These are phyloP conservation scores for Viscum album DNA, from an alignment of 177 flowering plant genomes.

Conservation along the genomic window DNA sequence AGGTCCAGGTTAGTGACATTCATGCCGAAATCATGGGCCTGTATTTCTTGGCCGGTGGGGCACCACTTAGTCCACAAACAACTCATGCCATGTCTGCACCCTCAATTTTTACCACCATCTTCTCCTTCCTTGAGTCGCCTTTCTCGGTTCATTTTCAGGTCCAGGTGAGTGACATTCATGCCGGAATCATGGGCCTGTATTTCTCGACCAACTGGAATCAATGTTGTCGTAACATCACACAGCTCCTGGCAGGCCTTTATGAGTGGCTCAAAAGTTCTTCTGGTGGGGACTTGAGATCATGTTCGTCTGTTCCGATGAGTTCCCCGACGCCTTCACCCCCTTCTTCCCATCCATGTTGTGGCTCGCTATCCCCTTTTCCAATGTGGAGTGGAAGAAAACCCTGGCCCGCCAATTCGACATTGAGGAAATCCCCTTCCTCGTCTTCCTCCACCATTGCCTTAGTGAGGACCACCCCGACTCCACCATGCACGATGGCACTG, in stretches of 20 bases:
- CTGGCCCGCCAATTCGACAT: slow-evolving; percentile 39
- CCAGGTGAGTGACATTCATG: too few species aligned
- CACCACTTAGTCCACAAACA: too few species aligned
- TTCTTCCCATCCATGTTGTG: slow-evolving; percentile 60
- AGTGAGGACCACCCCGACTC: slow-evolving; percentile 15
- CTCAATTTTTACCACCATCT: too few species aligned
- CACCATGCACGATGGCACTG: slow-evolving; percentile 42
- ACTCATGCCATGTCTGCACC: too few species aligned
- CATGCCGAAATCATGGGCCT: slow-evolving; percentile 56
- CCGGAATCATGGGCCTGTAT: too few species aligned
- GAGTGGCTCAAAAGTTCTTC: slow-evolving; percentile 25
- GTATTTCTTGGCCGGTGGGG: too few species aligned
- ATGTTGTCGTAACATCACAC: slow-evolving; percentile 42
- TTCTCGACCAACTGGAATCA: slow-evolving; percentile 71
- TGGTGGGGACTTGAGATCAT: slow-evolving; percentile 46
- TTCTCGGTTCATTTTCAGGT: too few species aligned
- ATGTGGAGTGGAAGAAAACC: slow-evolving; percentile 43
- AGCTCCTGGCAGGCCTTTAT: slow-evolving; percentile 28
- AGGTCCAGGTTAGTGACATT: slow-evolving; percentile 57
- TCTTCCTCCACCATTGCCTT: slow-evolving; percentile 40
- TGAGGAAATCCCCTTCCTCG: slow-evolving; percentile 58
- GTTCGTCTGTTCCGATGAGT: slow-evolving; percentile 67
- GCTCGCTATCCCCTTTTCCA: slow-evolving; percentile 70
- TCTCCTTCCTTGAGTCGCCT: too few species aligned
- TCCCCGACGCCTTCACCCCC: slow-evolving; percentile 34